Evolutionary conservation across 2,329 filamentous ascomycete genomes (phyloP).

Genomic region (Acrodontium crateriforme): DNA sequence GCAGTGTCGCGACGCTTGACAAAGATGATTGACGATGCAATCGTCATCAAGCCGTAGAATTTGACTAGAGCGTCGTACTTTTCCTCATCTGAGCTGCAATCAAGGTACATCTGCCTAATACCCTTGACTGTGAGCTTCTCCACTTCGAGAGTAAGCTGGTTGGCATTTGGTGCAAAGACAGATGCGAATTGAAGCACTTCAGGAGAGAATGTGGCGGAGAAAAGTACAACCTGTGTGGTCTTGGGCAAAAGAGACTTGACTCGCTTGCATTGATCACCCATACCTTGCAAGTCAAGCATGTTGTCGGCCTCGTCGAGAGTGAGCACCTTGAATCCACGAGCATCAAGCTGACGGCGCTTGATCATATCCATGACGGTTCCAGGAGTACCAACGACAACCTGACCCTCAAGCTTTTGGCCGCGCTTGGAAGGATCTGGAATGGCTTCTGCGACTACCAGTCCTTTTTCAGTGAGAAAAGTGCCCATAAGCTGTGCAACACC

Average conservation of each 20-base stretch:
- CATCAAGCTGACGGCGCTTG: conserved; percentile 59
- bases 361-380: conserved; percentile 86
- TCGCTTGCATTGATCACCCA: conserved; percentile 87
- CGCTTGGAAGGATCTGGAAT: conserved; percentile 65
- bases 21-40: conserved; percentile 96
- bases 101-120: conserved; percentile 95
- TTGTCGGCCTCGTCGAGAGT: conserved; percentile 97
- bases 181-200: conserved; percentile 73
- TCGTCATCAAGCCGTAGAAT: conserved; percentile 90
- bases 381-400: conserved; percentile 83
- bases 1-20: conserved; percentile 89
- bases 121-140: conserved; percentile 92
- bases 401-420: conserved; percentile 54
- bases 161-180: conserved; percentile 72
- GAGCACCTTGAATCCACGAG: conserved; percentile 59
- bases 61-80: conserved; percentile 85
- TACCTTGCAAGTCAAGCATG: conserved; percentile 90
- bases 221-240: conserved; percentile 74
- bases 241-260: conserved; percentile 67
- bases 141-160: conserved; percentile 74
- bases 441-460: conserved; percentile 63
- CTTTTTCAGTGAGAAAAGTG: conserved; percentile 51
- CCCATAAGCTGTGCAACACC: conserved; percentile 75
- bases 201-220: conserved; percentile 86
- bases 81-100: conserved; percentile 66